phyloP scores from a whole-genome alignment of 225 moss, liverwort and hornwort genomes.

The Bryum argenteum region DNA sequence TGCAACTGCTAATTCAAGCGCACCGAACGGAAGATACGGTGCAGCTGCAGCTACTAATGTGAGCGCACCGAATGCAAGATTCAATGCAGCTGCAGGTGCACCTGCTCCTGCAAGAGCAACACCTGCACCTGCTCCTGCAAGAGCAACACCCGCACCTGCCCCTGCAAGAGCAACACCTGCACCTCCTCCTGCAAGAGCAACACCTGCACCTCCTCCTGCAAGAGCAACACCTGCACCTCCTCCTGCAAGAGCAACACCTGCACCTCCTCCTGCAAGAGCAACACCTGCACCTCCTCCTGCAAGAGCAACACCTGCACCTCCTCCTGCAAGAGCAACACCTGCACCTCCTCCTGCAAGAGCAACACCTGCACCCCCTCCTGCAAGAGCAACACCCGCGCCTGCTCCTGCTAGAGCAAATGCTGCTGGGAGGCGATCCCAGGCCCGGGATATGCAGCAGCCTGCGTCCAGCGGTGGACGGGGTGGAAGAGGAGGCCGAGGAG shows the following conservation, averaged over 20 bases:
- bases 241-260: not conserved
- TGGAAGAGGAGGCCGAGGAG: not conserved
- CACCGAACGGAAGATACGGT: not conserved
- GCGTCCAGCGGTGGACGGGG: not conserved
- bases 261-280: conserved; percentile 1
- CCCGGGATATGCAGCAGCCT: conserved; percentile 11
- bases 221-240: not conserved
- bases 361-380: not conserved
- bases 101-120: too few species aligned
- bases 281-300: conserved; percentile 6
- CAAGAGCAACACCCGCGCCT: too few species aligned
- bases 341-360: too few species aligned
- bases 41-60: not conserved
- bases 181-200: too few species aligned
- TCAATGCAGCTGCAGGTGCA: not conserved
- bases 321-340: too few species aligned
- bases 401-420: conserved; percentile 2
- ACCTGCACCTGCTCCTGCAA: too few species aligned
- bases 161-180: not conserved
- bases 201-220: too few species aligned
- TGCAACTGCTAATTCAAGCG: not conserved
- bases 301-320: not conserved
- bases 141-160: not conserved
- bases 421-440: not conserved
- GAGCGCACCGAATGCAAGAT: not conserved